A percentile compares a stretch with the other conserved stretches of the same genome.
These are phyloP conservation scores for Xylaria intraflava DNA, from an alignment of 495 filamentous ascomycete genomes.

Conservation along the genomic window DNA sequence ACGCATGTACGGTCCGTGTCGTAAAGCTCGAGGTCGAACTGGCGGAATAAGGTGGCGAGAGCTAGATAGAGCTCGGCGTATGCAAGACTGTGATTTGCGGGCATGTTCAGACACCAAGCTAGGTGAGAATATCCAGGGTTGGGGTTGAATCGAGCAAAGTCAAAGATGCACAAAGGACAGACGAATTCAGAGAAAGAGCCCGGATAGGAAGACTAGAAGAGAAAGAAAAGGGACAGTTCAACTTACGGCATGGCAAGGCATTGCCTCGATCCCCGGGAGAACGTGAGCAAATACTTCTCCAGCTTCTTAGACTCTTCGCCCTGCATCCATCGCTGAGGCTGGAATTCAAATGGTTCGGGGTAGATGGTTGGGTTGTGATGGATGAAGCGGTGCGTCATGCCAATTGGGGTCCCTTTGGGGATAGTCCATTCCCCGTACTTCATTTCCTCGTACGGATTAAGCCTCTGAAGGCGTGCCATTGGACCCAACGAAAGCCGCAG, in stretches of 20 bases:
- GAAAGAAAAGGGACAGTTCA: neutral
- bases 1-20: too few relatives aligned
- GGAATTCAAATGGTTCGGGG: slow-evolving; percentile 12
- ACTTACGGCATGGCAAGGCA: slow-evolving; percentile 29
- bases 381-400: slow-evolving; percentile 29
- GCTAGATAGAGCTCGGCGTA: too few relatives aligned
- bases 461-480: slow-evolving; percentile 30
- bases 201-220: too few relatives aligned
- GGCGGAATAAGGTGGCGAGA: too few relatives aligned
- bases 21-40: too few relatives aligned
- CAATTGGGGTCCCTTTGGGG: slow-evolving; percentile 31
- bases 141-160: too few relatives aligned
- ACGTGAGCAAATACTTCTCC: slow-evolving; percentile 22
- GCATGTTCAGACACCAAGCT: too few relatives aligned
- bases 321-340: slow-evolving; percentile 17
- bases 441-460: slow-evolving; percentile 31
- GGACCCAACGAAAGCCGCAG: slow-evolving; percentile 28
- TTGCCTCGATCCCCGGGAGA: slow-evolving; percentile 20
- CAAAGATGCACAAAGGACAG: too few relatives aligned
- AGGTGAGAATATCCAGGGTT: too few relatives aligned
- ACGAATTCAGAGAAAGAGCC: too few relatives aligned
- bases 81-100: too few relatives aligned
- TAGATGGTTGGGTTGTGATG: slow-evolving; percentile 20
- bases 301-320: slow-evolving; percentile 4
- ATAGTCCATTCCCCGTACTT: slow-evolving; percentile 40